Evolutionary conservation across 2,329 filamentous ascomycete genomes (phyloP), one percentile per base, ranked within the genome.

Genomic region (Diplodia sapinea): DNA sequence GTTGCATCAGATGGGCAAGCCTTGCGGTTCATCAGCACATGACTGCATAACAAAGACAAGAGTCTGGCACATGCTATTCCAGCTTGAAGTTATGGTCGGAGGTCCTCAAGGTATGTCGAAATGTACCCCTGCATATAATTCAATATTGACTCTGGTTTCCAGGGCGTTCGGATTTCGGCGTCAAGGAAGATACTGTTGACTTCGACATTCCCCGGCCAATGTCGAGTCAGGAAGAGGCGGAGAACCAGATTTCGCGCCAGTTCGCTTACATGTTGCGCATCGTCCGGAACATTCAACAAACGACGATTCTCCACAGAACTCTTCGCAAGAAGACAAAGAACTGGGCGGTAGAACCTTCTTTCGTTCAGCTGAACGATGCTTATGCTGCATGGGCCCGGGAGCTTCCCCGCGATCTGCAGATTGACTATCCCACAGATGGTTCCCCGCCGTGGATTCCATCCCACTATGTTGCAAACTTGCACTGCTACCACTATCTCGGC

Each of bases 1-100:
- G 68, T 87, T 89, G 54, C 95, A 98, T 77, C 86, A 89, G 70
- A 86, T 87, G 64, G 91, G 90, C 26, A 86, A 86, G 65, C 78
- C 85, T 0, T 98, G 95, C 75, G 88, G 87, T 5, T 88, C 88
- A 20, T 85, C 83, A 68, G 82, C 87, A 0, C 83, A 88, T 7
- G 94, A 98, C 62, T 98, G 94, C 75, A 84, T 92, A 68, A 87
- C 93, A 31, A 94, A 93, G 75, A 96, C 89, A 17, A 86, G 94
- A 56, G 87, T 97, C 38, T 98, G 94, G 94, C 94, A 97, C 77
- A 90, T 89, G 1, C 86, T 96, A 11, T 91, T 96, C 75, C 84
- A 92, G 26, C 90, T 93, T 70, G 94, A 98, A 79, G 86, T 94
- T 51, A 96, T 98, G 91, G 89, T 97, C 72, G 94, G 94, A 67